These are phyloP conservation scores for Colletotrichum euphorbiae DNA, from an alignment of 2,329 filamentous ascomycete genomes.

Conservation along the genomic window DNA sequence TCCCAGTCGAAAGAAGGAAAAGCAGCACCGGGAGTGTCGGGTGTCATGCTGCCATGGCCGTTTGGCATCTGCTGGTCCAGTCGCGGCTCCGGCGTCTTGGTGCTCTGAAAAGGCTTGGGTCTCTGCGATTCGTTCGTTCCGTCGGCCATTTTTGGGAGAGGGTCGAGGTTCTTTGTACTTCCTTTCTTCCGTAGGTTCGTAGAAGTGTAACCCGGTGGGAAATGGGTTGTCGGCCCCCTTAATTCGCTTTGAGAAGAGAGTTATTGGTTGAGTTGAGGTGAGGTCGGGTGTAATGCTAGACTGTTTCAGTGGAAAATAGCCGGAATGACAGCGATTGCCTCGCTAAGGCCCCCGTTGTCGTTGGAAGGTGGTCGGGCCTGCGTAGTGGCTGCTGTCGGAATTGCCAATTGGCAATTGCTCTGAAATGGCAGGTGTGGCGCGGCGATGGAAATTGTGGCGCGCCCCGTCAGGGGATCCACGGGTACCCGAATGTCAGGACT, in stretches of 20 bases:
- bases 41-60: conserved; percentile 48
- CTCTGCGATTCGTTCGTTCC: conserved; percentile 10
- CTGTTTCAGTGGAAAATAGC: neutral
- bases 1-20: conserved; percentile 79
- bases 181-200: too few species aligned
- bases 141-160: conserved; percentile 15
- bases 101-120: conserved; percentile 40
- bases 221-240: neutral
- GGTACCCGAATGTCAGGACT: neutral
- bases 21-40: conserved; percentile 62
- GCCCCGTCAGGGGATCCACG: neutral
- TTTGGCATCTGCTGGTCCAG: conserved; percentile 48
- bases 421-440: conserved; percentile 19
- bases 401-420: neutral
- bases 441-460: conserved; percentile 29
- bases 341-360: neutral
- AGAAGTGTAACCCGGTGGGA: too few species aligned
- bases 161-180: neutral
- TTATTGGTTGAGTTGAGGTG: neutral
- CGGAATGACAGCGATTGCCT: neutral
- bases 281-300: neutral
- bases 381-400: neutral
- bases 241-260: neutral
- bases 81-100: conserved; percentile 55
- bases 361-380: neutral